Evolutionary conservation across 805 yeast species (phyloP), one percentile per base, ranked within the genome.

Genomic region (Yamadazyma akitaensis): DNA sequence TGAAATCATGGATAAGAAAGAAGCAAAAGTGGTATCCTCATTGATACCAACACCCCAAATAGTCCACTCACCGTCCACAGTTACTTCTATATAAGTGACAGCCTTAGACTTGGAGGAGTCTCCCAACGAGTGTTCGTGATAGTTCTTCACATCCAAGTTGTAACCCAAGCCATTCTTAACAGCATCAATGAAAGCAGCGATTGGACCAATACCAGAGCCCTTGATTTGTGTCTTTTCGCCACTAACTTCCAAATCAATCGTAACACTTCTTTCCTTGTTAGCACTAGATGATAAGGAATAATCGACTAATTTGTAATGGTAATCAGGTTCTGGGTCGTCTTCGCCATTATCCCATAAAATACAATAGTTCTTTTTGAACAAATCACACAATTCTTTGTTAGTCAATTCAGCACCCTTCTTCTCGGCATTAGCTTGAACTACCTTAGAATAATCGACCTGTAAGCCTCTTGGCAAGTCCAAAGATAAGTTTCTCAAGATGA

Each of bases 41-140:
- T 88, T 84, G 51, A 89, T 81, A 60, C 96, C 97, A 49, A 91
- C 91, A 68, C 97, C 97, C 96, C 97, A 91, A 57, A 46, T 59
- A 42, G 59, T 69, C 59, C 51, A 73, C 40, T 69, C 65, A 44
- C 69, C 70, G 38, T 64, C 65, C 18, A 68, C 48, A 18, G 46
- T 21, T 19, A 49, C 65, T 59, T 73, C 72, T 54, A 80, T 77
- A 57, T 83, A 87, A n/a, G 92, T 79, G 12, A 86, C 94, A 44
- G 96, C 96, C 63, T 79, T 77, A 43, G 87, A 75, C 47, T 75
- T 70, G 9, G 91, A 81, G 49, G 85, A 89, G 39, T 73, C 73
- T 48, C 95, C 95, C 49, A 87, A 73, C 12, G 95, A 81, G 66
- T 88, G 95, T 63, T 87, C 95, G 57, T 81, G 82, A 65, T 87